These are phyloP conservation scores for Sarocladiaceae sp. DNA, from an alignment of 2,329 filamentous ascomycete genomes.

Conservation along the genomic window DNA sequence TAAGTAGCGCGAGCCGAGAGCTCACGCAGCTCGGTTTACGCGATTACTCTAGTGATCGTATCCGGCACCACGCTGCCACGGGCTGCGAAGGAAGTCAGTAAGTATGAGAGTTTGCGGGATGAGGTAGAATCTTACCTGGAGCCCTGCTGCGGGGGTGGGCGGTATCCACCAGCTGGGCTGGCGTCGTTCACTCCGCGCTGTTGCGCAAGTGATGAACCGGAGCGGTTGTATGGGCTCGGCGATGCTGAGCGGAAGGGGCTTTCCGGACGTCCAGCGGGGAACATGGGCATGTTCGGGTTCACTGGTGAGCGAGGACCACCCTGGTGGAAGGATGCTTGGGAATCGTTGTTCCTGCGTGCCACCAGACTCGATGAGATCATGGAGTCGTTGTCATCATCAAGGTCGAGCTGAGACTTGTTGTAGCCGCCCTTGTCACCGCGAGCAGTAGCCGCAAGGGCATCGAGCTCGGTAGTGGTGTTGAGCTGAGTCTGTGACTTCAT, in stretches of 20 bases:
- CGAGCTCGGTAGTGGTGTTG: conserved; percentile 73
- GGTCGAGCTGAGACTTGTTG: conserved; percentile 28
- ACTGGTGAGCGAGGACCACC: conserved; percentile 33
- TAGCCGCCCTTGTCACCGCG: conserved; percentile 69
- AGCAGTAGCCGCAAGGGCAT: conserved; percentile 83
- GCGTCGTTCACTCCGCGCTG: conserved; percentile 26
- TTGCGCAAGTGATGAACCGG: conserved; percentile 25
- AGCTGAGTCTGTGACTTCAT: conserved; percentile 93
- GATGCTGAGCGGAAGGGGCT: conserved; percentile 31
- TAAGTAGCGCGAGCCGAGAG: neutral
- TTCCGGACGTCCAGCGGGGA: conserved; percentile 31
- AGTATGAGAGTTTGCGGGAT: neutral
- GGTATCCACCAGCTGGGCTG: conserved; percentile 24
- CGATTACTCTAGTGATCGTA: conserved; percentile 29
- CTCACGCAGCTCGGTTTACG: neutral
- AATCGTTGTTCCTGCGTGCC: conserved; percentile 27
- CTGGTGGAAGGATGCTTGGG: conserved; percentile 26
- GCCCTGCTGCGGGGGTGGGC: conserved; percentile 18
- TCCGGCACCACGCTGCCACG: conserved; percentile 42
- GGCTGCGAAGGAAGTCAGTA: conserved; percentile 25
- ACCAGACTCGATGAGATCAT: conserved; percentile 34
- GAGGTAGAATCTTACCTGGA: conserved; percentile 30
- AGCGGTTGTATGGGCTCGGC: conserved; percentile 29
- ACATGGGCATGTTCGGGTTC: conserved; percentile 39
- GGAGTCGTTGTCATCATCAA: conserved; percentile 39